phyloP scores from a whole-genome alignment of 1,139 yeast species.

The Taiozyma sp. region DNA sequence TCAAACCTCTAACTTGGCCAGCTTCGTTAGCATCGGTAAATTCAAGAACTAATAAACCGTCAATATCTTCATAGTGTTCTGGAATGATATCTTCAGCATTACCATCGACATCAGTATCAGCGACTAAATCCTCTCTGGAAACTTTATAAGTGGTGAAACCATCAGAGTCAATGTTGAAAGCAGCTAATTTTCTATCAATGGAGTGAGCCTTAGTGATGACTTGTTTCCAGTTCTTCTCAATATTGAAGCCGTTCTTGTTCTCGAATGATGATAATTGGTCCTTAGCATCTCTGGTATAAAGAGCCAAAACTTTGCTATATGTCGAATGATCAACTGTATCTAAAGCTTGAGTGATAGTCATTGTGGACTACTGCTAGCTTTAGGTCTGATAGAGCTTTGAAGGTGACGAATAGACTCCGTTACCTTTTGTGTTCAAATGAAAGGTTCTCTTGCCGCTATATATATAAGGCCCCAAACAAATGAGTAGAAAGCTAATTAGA shows the following conservation, averaged over 20 bases:
- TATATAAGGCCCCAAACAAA: neutral
- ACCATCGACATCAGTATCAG: neutral
- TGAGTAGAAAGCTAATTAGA: neutral
- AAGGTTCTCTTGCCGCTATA: neutral
- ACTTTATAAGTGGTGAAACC: neutral
- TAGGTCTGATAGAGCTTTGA: neutral
- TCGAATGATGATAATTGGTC: constrained; percentile 21
- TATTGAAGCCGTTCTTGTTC: constrained; percentile 26
- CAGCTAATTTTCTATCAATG: neutral
- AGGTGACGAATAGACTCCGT: too few species aligned
- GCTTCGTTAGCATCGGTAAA: constrained; percentile 23
- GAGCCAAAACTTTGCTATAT: constrained; percentile 30
- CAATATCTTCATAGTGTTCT: constrained; percentile 6
- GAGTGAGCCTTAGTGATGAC: neutral
- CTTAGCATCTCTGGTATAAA: constrained; percentile 27
- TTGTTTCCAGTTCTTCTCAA: constrained; percentile 25
- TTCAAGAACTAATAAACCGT: constrained; percentile 26
- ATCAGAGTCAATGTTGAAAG: neutral
- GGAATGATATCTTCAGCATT: constrained; percentile 3
- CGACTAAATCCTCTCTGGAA: neutral
- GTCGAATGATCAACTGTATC: constrained; percentile 27
- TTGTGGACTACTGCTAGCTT: neutral
- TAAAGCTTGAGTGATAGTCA: constrained; percentile 8
- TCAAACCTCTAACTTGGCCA: constrained; percentile 30
- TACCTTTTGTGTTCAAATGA: neutral